Percentiles rank a stretch among this genome's conserved stretches.
phyloP scores from a whole-genome alignment of 495 filamentous ascomycete species.

The Patellaria atrata region DNA sequence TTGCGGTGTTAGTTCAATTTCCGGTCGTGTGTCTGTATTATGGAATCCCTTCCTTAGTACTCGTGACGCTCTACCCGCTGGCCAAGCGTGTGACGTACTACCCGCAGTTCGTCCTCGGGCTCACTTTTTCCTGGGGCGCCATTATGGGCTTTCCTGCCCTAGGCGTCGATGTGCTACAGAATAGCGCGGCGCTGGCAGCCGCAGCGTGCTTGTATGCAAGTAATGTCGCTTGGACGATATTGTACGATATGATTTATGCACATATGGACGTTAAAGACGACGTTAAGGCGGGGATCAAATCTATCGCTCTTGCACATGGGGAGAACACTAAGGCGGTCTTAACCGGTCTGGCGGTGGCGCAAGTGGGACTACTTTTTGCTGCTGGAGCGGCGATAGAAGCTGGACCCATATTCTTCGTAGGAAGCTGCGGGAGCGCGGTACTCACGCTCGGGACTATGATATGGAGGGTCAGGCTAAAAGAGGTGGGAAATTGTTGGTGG shows the following conservation, averaged over 20 bases:
- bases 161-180: slow-evolving; percentile 61
- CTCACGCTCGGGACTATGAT: slow-evolving; percentile 76
- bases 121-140: slow-evolving; percentile 95
- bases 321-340: slow-evolving; percentile 76
- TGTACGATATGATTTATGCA: slow-evolving; percentile 98
- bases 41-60: slow-evolving; percentile 65
- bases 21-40: slow-evolving; percentile 74
- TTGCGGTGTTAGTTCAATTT: slow-evolving; percentile 75
- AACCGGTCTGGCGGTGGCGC: slow-evolving; percentile 54
- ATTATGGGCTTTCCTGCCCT: slow-evolving; percentile 93
- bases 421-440: slow-evolving; percentile 71
- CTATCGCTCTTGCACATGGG: slow-evolving; percentile 81
- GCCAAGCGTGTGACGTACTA: slow-evolving; percentile 92
- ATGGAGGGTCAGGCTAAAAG: slow-evolving; percentile 69
- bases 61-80: slow-evolving; percentile 76
- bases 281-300: slow-evolving; percentile 83
- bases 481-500: slow-evolving; percentile 83
- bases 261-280: slow-evolving; percentile 98
- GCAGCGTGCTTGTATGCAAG: slow-evolving; percentile 67
- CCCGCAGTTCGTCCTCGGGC: slow-evolving; percentile 78
- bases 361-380: slow-evolving; percentile 64
- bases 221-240: slow-evolving; percentile 83
- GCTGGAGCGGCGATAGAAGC: slow-evolving; percentile 61
- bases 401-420: slow-evolving; percentile 72
- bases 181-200: slow-evolving; percentile 47